Base-by-base conservation (phyloP, 495 filamentous ascomycete species). In the Achaetomiella virescens region DNA sequence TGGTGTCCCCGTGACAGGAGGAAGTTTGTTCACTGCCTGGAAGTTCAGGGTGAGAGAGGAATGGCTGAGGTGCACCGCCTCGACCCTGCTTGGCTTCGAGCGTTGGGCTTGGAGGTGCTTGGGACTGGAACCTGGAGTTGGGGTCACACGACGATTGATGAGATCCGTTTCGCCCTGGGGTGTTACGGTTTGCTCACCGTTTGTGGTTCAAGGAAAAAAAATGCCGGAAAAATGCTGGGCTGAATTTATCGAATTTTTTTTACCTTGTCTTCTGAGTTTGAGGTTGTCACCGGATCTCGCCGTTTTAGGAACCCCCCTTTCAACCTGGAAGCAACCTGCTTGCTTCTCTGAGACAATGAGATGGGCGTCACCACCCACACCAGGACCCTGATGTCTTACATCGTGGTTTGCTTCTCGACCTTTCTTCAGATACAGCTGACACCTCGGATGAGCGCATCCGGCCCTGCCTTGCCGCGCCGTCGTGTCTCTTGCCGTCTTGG, bases 321-420 rank as follows among this genome's bases (percentile, higher is more conserved):
- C 9, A 10, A 35, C 38, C 22, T 11, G 38, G 38, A 53, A 44
- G 25, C 50, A 53, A 10, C 18, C 18, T 44, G 50, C 43, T 53
- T 53, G 50, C 50, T 43, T n/a, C 22, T n/a, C 5, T 25, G 25
- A 24, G 22, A 53, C 27, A 36, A 43, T 24, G 27, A 35, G 15
- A 22, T 15, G 27, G 6, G 15, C 18, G 18, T 44, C 50, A 53
- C 50, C 40, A 21, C 27, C 36, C 38, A 35, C 50, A 41, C 9
- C 50, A 22, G 36, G 50, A 44, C 50, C 27, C 40, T 35, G 50
- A 44, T 53, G 49, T 52, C 49, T 52, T 38, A 43, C 50, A 35
- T 41, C 50, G 50, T 53, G 50, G 50, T 53, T 53, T 44, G 50
- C 50, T 43, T 38, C 37, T 21, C 25, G 18, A 12, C 40, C 40